A percentile compares a stretch with the other conserved stretches of the same genome.
phyloP scores from a whole-genome alignment of 257 asterid genomes.

The Nicotiana undulata region DNA sequence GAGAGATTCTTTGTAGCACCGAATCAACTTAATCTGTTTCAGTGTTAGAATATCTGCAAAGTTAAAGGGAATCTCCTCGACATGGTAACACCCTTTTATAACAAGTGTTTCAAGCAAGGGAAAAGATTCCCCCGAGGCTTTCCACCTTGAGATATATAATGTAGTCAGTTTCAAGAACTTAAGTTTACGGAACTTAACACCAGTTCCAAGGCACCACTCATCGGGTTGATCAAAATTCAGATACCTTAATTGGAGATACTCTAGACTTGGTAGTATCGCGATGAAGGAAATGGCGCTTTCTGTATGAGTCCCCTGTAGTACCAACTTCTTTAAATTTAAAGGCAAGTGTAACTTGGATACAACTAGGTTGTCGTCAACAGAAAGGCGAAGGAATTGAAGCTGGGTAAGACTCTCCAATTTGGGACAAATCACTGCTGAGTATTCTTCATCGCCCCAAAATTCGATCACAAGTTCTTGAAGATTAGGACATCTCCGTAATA shows the following conservation, averaged over 20 bases:
- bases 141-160: neutral
- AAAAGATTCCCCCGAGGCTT: neutral
- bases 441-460: too few relatives aligned
- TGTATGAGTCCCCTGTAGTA: neutral
- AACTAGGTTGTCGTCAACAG: rapidly evolving
- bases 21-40: neutral
- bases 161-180: neutral
- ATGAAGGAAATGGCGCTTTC: neutral
- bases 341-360: neutral
- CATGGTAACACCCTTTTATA: rapidly evolving
- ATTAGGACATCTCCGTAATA: neutral
- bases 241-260: neutral
- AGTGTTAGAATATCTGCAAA: neutral
- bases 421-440: neutral
- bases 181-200: neutral
- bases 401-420: neutral
- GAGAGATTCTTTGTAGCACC: neutral
- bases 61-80: neutral
- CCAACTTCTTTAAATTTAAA: neutral
- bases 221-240: neutral
- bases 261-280: neutral
- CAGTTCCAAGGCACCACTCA: neutral
- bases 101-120: neutral
- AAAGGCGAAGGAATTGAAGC: neutral
- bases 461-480: neutral